Conservation (phyloP, 2,329 filamentous ascomycete genomes). For the Hypoxylon sp. region DNA sequence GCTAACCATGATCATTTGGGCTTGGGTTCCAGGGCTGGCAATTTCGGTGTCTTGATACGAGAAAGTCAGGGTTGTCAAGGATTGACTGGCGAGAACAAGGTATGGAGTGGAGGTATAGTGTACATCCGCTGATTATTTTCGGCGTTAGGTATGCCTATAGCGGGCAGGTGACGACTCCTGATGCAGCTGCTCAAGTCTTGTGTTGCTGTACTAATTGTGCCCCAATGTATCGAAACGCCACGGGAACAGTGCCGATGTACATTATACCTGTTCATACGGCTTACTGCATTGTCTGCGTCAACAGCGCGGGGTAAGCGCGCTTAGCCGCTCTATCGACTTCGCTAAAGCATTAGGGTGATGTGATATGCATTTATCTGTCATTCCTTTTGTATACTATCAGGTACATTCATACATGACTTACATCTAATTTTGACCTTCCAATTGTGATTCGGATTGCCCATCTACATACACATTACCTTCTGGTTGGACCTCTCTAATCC, state of each 20-base stretch:
- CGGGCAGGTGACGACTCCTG: conserved; percentile 18
- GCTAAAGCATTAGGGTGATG: background rate
- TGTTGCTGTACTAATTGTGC: background rate
- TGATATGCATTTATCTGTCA: conserved; percentile 10
- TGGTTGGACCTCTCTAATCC: conserved; percentile 9
- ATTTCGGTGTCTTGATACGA: conserved; percentile 8
- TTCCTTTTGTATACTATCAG: background rate
- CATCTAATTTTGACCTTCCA: conserved; percentile 15
- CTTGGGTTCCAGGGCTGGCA: background rate
- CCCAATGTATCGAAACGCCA: conserved; percentile 7
- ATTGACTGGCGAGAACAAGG: background rate
- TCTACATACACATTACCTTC: background rate
- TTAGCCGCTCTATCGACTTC: background rate
- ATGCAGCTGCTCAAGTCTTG: conserved; percentile 19
- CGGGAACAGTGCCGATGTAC: background rate
- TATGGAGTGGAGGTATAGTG: background rate
- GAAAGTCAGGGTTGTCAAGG: background rate
- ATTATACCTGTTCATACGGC: background rate
- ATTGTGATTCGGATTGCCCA: conserved; percentile 13
- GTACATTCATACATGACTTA: no score
- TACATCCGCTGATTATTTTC: conserved; percentile 5
- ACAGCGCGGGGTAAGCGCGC: conserved; percentile 24
- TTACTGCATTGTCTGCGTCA: conserved; percentile 9
- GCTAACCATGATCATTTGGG: background rate
- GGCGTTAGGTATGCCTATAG: conserved; percentile 7